Evolutionary conservation across 495 filamentous ascomycete species (phyloP).

Genomic region (Schizothecium vesticola): DNA sequence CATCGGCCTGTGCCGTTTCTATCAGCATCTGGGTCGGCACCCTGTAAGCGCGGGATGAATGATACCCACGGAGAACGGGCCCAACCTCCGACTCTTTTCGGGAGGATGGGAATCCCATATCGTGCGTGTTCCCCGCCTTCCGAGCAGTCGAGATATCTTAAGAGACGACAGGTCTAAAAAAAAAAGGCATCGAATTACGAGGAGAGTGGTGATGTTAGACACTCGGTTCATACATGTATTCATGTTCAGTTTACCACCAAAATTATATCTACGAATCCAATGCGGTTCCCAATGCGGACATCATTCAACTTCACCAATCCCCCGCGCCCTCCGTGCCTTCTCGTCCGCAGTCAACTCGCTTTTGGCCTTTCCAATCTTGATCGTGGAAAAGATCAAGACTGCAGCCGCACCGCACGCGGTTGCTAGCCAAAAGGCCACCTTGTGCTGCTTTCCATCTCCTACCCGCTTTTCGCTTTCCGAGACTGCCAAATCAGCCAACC

Average conservation of each 20-base stretch:
- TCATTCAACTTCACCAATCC: not conserved
- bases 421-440: conserved; percentile 65
- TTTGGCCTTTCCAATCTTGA: conserved; percentile 61
- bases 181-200: no score
- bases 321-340: conserved; percentile 2
- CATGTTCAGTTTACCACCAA: not conserved
- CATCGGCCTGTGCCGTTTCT: no score
- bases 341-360: conserved; percentile 53
- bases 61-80: no score
- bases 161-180: not conserved
- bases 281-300: not conserved
- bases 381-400: conserved; percentile 53
- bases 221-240: not conserved
- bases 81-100: no score
- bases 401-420: conserved; percentile 52
- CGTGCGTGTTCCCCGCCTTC: no score
- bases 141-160: not conserved
- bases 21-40: no score
- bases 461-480: conserved; percentile 41
- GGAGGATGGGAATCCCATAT: no score
- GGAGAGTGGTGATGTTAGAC: no score
- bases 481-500: conserved; percentile 63
- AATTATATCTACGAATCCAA: not conserved
- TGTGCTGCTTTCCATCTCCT: conserved; percentile 49
- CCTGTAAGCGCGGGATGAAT: no score